Conservation (phyloP, 106 monocot genomes). For the Phalaenopsis aphrodite region DNA sequence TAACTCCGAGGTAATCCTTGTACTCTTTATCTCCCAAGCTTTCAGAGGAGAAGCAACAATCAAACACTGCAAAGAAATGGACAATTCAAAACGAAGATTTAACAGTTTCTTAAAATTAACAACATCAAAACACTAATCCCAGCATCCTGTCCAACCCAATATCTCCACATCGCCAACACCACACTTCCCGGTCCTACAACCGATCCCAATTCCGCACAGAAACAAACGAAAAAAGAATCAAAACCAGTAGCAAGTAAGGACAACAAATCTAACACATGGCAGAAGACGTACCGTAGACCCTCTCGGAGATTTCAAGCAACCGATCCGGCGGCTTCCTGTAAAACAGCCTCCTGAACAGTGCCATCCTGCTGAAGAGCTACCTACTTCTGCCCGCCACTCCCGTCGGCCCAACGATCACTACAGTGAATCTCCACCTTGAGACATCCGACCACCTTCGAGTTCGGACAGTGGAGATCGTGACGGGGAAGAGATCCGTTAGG, state of each 20-base stretch:
- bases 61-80: constrained; percentile 52
- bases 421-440: not conserved
- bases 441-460: constrained; percentile 8
- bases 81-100: not conserved
- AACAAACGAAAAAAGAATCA: not conserved
- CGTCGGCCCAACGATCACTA: not conserved
- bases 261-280: not conserved
- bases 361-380: constrained; percentile 41
- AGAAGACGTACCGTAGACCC: constrained; percentile 71
- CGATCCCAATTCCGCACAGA: not conserved
- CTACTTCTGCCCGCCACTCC: not conserved
- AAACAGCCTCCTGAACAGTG: constrained; percentile 86
- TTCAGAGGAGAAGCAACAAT: constrained; percentile 77
- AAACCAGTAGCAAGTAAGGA: not conserved
- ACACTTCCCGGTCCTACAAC: not conserved
- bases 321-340: constrained; percentile 93
- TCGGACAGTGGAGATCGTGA: not conserved
- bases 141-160: not conserved
- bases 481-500: not conserved
- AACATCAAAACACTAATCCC: not conserved
- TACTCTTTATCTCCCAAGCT: constrained; percentile 54
- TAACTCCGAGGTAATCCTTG: constrained; percentile 55
- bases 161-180: not conserved
- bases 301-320: constrained; percentile 92
- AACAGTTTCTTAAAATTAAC: not conserved